Evolutionary conservation across 768 basidiomycete species (phyloP), one percentile per base, ranked within the genome.

Genomic region (Terana coerulea): DNA sequence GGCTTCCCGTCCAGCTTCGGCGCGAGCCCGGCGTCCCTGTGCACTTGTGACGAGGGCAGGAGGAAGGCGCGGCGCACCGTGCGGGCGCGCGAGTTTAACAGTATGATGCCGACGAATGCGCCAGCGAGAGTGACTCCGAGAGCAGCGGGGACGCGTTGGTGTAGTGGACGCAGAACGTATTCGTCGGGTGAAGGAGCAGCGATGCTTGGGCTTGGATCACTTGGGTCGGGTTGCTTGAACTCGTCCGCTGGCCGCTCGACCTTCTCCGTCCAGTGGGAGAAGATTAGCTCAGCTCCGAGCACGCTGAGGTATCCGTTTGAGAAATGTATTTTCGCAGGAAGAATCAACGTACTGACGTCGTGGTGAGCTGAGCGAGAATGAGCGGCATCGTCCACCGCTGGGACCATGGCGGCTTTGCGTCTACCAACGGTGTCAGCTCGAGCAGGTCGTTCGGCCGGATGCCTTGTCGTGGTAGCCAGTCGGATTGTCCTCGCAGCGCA

Each of bases 361-460:
- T 36, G 19, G 59, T 46, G 25, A 63, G 21, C 37, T 64, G 59
- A 14, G 58, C 54, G 1, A 48, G 34, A 9, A 62, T 57, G n/a
- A 65, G 45, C 35, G 57, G 49, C 34, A 55, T 62, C 5, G 62
- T 62, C 58, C 59, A 65, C 14, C 57, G 47, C 30, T 58, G 55
- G 59, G 58, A 64, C 62, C 62, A 60, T 7, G 61, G 56, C 17
- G 62, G 53, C 29, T 48, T 62, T 24, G 54, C 49, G 12, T 64
- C 61, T 42, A 62, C 64, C 1, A 65, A 37, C 2, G 62, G 64
- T n/a, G 45, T 46, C 19, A 22, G 30, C 11, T 33, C 19, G 28
- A 21, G 45, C 9, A 46, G 45, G n/a, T n/a, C n/a, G n/a, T n/a
- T n/a, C 15, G 29, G 29, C 29, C 11, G 31, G 17, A 46, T 21